Evolutionary conservation across 2,329 filamentous ascomycete genomes (phyloP).

Genomic region (Onygena corvina): DNA sequence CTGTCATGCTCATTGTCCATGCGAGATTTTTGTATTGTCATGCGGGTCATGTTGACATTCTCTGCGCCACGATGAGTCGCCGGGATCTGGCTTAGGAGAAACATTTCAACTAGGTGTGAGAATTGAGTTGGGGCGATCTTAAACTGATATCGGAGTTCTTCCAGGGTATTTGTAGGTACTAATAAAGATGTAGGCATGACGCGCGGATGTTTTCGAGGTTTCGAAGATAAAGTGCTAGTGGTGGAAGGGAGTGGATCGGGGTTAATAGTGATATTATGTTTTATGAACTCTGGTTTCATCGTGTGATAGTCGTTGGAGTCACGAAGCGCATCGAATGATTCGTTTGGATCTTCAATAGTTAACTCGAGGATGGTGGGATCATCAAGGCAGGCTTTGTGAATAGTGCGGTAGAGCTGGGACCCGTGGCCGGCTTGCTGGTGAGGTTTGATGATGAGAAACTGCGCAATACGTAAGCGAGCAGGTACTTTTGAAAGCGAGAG

Average conservation of each 20-base stretch:
- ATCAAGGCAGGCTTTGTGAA: constrained; percentile 58
- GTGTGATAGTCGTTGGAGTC: constrained; percentile 50
- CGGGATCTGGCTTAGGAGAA: constrained; percentile 47
- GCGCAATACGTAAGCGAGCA: constrained; percentile 73
- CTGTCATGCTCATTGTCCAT: constrained; percentile 44
- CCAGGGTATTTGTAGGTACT: constrained; percentile 41
- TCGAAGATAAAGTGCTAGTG: constrained; percentile 9
- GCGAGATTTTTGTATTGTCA: constrained; percentile 36
- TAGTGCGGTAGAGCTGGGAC: constrained; percentile 63
- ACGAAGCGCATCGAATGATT: constrained; percentile 53
- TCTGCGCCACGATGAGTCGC: constrained; percentile 35
- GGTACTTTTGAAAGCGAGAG: constrained; percentile 51
- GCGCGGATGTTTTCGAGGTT: constrained; percentile 25
- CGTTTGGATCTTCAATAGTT: constrained; percentile 84
- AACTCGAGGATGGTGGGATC: constrained; percentile 64
- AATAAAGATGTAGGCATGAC: constrained; percentile 42
- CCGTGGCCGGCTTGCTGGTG: constrained; percentile 76
- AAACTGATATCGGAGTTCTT: constrained; percentile 39
- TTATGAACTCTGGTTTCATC: constrained; percentile 41
- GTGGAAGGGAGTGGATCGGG: constrained; percentile 29
- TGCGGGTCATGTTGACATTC: constrained; percentile 40
- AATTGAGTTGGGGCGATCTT: constrained; percentile 53
- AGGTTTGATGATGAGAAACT: constrained; percentile 81
- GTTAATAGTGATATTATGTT: constrained; percentile 39
- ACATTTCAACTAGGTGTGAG: constrained; percentile 50